Base-by-base conservation (phyloP, 352 stramenopile genomes). In the Globisporangium apiculatum region DNA sequence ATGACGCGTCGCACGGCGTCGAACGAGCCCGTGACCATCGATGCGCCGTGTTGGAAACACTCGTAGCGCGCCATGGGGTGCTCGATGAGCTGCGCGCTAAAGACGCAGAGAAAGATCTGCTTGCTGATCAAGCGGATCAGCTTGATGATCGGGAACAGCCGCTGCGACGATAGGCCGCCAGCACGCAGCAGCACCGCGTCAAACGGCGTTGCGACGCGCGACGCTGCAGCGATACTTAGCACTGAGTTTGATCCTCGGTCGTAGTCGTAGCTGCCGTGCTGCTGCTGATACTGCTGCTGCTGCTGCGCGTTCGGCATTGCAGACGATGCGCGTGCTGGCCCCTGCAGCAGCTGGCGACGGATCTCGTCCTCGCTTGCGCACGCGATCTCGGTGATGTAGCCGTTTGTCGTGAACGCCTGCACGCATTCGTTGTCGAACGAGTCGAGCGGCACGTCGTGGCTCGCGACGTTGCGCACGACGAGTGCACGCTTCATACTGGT, bases 21-120 rank as follows among this genome's bases (percentile, higher is more conserved):
- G 8, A 94, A 54, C 8, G 76, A 87, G 61, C 74, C 75, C 7
- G 84, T 94, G 57, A 94, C 84, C 84, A 94, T 94, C 7, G 78
- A 89, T 10, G 80, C 82, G 11, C 84, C 84, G 18, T 90, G 64
- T 52, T 86, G 69, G 58, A 94, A 92, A 57, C 84, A 87, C 61
- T 77, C 66, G 66, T 94, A 91, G 11, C 84, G 77, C 0, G 72
- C 78, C 64, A 82, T 74, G 5, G 84, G 76, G 57, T 91, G 53
- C 58, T 91, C 82, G 5, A 76, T 68, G 8, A 94, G 66, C 57
- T 89, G 82, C 58, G 82, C 68, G 68, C 82, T 92, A 64, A 88
- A 89, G 53, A 91, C 76, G 48, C 82, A 92, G n/a, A 94, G 58
- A 51, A 94, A 94, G 61, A 94, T 76, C 76, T 94, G 82, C 51